A percentile compares a stretch with the other conserved stretches of the same genome.
These are phyloP conservation scores for Nepenthes gracilis DNA, from an alignment of 148 eudicot genomes.

Conservation along the genomic window DNA sequence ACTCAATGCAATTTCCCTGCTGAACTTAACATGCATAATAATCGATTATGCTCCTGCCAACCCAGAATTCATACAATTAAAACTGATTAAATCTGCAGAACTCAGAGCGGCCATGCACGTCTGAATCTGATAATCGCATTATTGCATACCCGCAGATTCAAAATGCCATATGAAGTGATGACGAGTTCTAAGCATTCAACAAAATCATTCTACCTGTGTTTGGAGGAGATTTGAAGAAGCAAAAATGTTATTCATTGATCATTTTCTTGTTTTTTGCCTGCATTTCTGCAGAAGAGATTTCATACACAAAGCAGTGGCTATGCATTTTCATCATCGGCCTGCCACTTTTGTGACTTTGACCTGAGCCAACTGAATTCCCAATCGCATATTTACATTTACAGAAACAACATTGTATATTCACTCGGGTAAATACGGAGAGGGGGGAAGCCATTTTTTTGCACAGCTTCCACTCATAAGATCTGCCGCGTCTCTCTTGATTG, in stretches of 20 bases:
- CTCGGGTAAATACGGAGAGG: constrained; percentile 20
- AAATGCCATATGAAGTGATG: too few species aligned
- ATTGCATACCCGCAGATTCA: too few species aligned
- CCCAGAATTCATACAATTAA: too few species aligned
- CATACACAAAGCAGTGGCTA: constrained; percentile 36
- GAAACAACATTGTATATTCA: constrained; percentile 59
- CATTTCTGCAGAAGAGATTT: constrained; percentile 41
- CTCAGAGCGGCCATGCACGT: too few species aligned
- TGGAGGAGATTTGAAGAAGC: constrained; percentile 12
- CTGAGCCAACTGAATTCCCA: constrained; percentile 29
- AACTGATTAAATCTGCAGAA: too few species aligned
- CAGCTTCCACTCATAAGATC: constrained; percentile 58
- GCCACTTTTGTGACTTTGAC: constrained; percentile 95
- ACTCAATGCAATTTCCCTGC: too few species aligned
- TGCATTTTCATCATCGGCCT: constrained; percentile 59
- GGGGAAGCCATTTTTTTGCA: constrained; percentile 39
- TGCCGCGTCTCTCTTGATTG: constrained; percentile 19
- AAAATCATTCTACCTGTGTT: constrained; percentile 3
- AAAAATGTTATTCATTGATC: constrained; percentile 25
- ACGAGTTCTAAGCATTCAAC: too few species aligned
- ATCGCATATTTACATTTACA: constrained; percentile 73
- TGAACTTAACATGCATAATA: too few species aligned
- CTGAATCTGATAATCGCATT: too few species aligned
- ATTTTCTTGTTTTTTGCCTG: constrained; percentile 27
- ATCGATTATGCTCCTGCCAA: too few species aligned